Conservation (phyloP, 2,329 filamentous ascomycete genomes). For the Stemphylium beticola region DNA sequence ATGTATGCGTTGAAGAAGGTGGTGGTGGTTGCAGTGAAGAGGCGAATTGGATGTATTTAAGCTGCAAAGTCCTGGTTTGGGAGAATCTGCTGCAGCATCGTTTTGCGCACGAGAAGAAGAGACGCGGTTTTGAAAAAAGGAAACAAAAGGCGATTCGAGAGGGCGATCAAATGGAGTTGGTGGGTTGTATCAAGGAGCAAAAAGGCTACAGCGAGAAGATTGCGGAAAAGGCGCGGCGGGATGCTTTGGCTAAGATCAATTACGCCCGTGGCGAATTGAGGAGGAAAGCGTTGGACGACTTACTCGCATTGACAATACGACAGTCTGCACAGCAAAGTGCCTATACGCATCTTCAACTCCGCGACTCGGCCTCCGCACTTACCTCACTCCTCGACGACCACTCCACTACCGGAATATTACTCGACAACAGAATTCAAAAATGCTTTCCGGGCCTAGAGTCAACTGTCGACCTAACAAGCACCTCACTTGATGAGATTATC, state of each 20-base stretch:
- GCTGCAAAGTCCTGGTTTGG: constrained; percentile 17
- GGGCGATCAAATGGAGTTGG: constrained; percentile 1
- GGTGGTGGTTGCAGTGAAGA: constrained; percentile 4
- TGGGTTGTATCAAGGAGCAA: background rate
- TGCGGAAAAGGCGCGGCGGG: constrained; percentile 3
- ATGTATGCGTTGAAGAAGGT: constrained; percentile 20
- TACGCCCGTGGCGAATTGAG: constrained; percentile 9
- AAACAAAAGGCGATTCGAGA: constrained; percentile 9
- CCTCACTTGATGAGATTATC: constrained; percentile 7
- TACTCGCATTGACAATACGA: constrained; percentile 18
- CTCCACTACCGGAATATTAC: background rate
- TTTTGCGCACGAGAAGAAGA: constrained; percentile 3
- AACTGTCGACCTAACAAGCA: background rate
- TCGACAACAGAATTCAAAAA: background rate
- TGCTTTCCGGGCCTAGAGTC: constrained; percentile 6
- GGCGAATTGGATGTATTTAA: constrained; percentile 16
- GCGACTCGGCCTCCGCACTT: background rate
- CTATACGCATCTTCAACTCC: background rate
- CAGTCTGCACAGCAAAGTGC: constrained; percentile 25
- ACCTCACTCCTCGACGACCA: background rate
- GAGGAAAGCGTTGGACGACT: constrained; percentile 7
- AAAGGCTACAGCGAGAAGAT: constrained; percentile 1
- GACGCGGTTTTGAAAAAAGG: constrained; percentile 1
- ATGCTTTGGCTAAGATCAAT: constrained; percentile 12
- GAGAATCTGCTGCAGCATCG: constrained; percentile 8